Percentiles rank a stretch among this genome's conserved stretches.
These are phyloP conservation scores for Microbotryum intermedium DNA, from an alignment of 1,284 basidiomycete genomes.

Conservation along the genomic window DNA sequence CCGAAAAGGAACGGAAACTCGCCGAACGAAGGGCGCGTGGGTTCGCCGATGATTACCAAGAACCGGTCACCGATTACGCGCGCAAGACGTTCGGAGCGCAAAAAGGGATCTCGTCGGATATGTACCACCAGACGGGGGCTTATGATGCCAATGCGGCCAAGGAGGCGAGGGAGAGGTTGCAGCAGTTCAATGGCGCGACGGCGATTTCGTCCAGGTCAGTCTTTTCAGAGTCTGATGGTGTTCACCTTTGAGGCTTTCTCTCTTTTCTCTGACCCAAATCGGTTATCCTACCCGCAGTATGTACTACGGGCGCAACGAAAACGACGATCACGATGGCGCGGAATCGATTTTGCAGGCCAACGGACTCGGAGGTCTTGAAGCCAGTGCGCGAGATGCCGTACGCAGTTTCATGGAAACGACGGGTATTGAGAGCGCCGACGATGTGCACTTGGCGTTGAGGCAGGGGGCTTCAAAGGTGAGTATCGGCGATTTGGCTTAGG, in stretches of 20 bases:
- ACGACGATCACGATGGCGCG: slow-evolving; percentile 51
- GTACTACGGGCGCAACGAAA: slow-evolving; percentile 89
- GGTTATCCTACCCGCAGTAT: slow-evolving; percentile 41
- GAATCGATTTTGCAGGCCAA: slow-evolving; percentile 41
- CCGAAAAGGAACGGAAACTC: slow-evolving; percentile 27
- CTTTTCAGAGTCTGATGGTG: neutral
- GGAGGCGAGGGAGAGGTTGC: slow-evolving; percentile 74
- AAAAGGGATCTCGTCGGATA: slow-evolving; percentile 94
- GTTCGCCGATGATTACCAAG: slow-evolving; percentile 26
- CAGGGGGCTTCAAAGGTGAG: slow-evolving; percentile 74
- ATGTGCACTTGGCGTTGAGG: slow-evolving; percentile 71
- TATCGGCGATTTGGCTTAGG: too few species aligned
- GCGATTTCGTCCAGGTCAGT: slow-evolving; percentile 76
- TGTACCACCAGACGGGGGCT: slow-evolving; percentile 85
- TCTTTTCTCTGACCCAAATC: neutral
- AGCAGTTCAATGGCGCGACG: slow-evolving; percentile 81
- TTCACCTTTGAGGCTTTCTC: neutral
- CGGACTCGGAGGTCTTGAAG: slow-evolving; percentile 54
- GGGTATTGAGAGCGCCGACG: slow-evolving; percentile 83
- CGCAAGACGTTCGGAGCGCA: slow-evolving; percentile 84
- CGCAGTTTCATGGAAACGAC: slow-evolving; percentile 53
- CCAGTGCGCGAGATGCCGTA: slow-evolving; percentile 70
- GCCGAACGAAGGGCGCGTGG: slow-evolving; percentile 28
- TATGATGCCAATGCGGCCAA: slow-evolving; percentile 67
- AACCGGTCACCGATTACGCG: slow-evolving; percentile 47